Conservation (phyloP, 352 stramenopile genomes). For the Globisporangium lucens region DNA sequence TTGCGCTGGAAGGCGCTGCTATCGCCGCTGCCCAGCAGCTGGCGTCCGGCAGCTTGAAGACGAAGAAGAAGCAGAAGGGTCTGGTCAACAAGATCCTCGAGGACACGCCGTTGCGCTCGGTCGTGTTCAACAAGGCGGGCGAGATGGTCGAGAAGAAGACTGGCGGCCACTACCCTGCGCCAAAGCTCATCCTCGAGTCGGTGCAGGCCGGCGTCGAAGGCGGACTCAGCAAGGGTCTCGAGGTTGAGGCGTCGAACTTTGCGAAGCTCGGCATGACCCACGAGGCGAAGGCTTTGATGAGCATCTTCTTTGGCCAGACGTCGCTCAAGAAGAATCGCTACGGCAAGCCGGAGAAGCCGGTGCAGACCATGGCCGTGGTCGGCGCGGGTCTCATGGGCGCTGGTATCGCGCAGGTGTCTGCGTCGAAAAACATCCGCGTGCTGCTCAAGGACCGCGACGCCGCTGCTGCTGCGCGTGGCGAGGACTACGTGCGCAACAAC, state of each 20-base stretch:
- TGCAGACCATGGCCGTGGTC: slow-evolving; percentile 95
- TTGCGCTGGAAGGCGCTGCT: slow-evolving; percentile 89
- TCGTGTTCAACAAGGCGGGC: slow-evolving; percentile 94
- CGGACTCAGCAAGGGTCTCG: slow-evolving; percentile 74
- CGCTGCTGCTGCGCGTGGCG: slow-evolving; percentile 69
- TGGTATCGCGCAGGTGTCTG: slow-evolving; percentile 96
- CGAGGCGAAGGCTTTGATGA: slow-evolving; percentile 95
- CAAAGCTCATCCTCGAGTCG: slow-evolving; percentile 93
- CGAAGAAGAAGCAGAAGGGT: slow-evolving; percentile 89
- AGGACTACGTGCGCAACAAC: slow-evolving; percentile 94
- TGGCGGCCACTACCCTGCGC: slow-evolving; percentile 95
- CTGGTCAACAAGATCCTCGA: slow-evolving; percentile 91
- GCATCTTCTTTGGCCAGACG: slow-evolving; percentile 98
- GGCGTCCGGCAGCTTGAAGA: slow-evolving; percentile 89
- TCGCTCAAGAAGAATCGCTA: slow-evolving; percentile 97
- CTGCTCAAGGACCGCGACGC: slow-evolving; percentile 96
- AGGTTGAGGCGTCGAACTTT: slow-evolving; percentile 95
- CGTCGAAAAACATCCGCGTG: slow-evolving; percentile 93
- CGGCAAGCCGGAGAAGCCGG: slow-evolving; percentile 77
- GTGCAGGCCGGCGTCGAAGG: slow-evolving; percentile 86
- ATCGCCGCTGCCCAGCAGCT: slow-evolving; percentile 89
- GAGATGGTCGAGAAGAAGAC: slow-evolving; percentile 98
- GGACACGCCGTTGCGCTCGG: slow-evolving; percentile 90
- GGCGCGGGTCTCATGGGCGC: slow-evolving; percentile 98
- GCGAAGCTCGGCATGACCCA: slow-evolving; percentile 94